Conservation (phyloP, 345 rosid genomes). For the Aurinia saxatilis region DNA sequence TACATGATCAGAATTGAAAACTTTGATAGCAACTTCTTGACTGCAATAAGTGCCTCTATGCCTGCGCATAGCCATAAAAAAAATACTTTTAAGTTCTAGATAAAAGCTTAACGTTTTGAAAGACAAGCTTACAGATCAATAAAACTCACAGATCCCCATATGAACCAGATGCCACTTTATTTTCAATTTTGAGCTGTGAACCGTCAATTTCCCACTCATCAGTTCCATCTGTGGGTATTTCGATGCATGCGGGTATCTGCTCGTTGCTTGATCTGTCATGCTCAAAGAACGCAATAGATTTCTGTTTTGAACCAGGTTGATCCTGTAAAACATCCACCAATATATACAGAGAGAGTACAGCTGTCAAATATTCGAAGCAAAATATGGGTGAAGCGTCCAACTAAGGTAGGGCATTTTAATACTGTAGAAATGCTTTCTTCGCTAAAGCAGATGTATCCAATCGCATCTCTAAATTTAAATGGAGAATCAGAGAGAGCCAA, state of each 20-base stretch:
- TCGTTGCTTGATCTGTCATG: slow-evolving; percentile 36
- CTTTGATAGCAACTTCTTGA: slow-evolving; percentile 95
- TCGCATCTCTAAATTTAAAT: background rate
- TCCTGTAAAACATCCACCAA: slow-evolving; percentile 42
- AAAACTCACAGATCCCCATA: slow-evolving; percentile 84
- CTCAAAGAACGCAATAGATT: slow-evolving; percentile 37
- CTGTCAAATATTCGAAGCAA: slow-evolving; percentile 4
- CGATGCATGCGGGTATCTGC: slow-evolving; percentile 52
- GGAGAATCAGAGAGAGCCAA: background rate
- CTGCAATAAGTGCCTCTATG: slow-evolving; percentile 81
- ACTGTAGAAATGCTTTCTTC: background rate
- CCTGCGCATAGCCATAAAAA: slow-evolving; percentile 41
- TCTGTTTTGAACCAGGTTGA: slow-evolving; percentile 40
- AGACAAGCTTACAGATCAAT: background rate
- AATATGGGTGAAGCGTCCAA: background rate
- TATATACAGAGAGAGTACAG: slow-evolving; percentile 9
- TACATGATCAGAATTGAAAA: slow-evolving; percentile 78
- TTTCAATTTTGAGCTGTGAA: slow-evolving; percentile 59
- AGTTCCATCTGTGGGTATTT: slow-evolving; percentile 82
- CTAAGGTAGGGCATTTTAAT: slow-evolving; percentile 2
- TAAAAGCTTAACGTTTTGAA: background rate
- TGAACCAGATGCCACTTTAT: slow-evolving; percentile 86
- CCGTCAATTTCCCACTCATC: slow-evolving; percentile 95
- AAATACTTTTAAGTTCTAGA: slow-evolving; percentile 6
- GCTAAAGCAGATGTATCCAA: background rate